A percentile compares a stretch with the other conserved stretches of the same genome.
phyloP scores from a whole-genome alignment of 2,329 filamentous ascomycete species.

The Aschersonia sp. region DNA sequence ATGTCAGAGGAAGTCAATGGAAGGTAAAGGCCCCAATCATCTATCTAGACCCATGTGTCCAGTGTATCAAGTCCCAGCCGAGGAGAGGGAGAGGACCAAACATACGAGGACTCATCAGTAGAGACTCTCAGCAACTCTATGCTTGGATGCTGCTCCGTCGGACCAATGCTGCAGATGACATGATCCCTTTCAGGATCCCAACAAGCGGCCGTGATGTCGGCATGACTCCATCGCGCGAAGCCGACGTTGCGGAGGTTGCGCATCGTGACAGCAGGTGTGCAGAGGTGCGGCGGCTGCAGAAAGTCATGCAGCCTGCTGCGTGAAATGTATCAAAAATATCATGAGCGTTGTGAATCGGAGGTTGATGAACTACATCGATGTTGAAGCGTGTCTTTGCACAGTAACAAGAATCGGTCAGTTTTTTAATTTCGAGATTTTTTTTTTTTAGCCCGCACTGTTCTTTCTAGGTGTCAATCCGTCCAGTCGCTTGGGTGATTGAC shows the following conservation, averaged over 20 bases:
- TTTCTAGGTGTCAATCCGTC: no score
- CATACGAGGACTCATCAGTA: slow-evolving; percentile 21
- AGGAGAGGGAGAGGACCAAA: not conserved
- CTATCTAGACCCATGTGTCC: no score
- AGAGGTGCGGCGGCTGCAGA: not conserved
- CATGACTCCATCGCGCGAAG: slow-evolving; percentile 49
- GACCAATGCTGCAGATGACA: slow-evolving; percentile 73
- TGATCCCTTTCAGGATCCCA: slow-evolving; percentile 76
- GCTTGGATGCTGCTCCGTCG: slow-evolving; percentile 50
- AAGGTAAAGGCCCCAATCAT: not conserved
- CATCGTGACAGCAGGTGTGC: slow-evolving; percentile 36
- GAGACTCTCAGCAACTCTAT: slow-evolving; percentile 55
- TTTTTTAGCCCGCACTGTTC: no score
- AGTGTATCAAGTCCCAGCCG: no score
- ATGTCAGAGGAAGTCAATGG: not conserved
- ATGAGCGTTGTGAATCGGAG: not conserved
- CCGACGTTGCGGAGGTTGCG: slow-evolving; percentile 74
- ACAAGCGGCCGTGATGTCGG: slow-evolving; percentile 58
- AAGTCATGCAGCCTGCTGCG: no score
- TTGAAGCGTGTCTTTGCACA: no score
- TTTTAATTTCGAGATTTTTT: no score
- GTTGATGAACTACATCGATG: slow-evolving; percentile 1
- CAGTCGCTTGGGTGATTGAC: no score
- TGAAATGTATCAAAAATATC: no score
- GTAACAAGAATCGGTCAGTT: no score